A percentile compares a stretch with the other conserved stretches of the same genome.
Conservation (phyloP, 257 asterid genomes). For the Petrea volubilis region DNA sequence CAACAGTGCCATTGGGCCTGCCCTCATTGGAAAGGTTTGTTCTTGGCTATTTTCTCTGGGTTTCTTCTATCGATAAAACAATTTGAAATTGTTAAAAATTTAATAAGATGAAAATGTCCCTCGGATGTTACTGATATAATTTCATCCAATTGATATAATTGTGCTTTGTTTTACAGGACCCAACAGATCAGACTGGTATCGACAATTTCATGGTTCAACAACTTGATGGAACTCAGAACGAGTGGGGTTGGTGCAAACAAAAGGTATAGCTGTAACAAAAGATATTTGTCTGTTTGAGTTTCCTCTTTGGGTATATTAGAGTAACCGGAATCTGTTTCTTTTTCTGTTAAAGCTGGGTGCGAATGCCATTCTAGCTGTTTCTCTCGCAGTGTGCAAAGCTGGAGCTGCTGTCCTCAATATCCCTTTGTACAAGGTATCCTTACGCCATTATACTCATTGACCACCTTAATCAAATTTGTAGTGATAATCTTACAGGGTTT, state of each 20-base stretch:
- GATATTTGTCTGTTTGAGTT: neutral
- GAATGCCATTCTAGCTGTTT: constrained; percentile 92
- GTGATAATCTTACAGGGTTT: too few species aligned
- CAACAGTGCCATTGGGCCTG: constrained; percentile 85
- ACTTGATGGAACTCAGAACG: constrained; percentile 95
- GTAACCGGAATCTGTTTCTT: constrained; percentile 6
- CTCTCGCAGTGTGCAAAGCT: constrained; percentile 96
- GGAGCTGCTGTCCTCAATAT: constrained; percentile 76
- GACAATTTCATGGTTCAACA: constrained; percentile 95
- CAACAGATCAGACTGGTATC: constrained; percentile 82
- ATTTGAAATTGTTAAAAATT: neutral
- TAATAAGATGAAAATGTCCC: neutral
- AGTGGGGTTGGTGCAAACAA: constrained; percentile 99
- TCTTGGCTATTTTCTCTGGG: neutral
- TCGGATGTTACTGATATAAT: neutral
- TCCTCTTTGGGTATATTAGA: neutral
- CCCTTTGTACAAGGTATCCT: constrained; percentile 83
- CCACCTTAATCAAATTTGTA: neutral
- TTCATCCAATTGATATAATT: constrained; percentile 1
- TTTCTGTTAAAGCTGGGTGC: constrained; percentile 80
- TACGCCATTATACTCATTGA: neutral
- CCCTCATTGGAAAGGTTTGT: constrained; percentile 92
- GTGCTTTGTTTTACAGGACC: constrained; percentile 50
- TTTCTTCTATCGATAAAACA: neutral
- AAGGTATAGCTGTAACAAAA: constrained; percentile 53